Conservation (phyloP, 257 asterid genomes). For the Misopates orontium region DNA sequence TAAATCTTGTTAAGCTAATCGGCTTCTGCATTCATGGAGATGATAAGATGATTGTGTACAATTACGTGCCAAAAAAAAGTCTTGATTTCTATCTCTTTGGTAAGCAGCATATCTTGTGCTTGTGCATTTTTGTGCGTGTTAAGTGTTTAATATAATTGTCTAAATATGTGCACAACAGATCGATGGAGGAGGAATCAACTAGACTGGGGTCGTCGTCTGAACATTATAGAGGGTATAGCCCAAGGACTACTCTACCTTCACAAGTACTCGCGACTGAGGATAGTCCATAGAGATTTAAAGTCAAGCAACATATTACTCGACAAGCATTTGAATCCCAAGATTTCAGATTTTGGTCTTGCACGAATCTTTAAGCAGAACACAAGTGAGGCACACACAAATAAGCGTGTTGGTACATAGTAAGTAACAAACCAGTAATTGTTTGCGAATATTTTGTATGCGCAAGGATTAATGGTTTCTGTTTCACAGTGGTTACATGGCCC, state of each 20-base stretch:
- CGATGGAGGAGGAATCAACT: constrained; percentile 24
- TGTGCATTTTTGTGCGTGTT: background rate
- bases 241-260: constrained; percentile 53
- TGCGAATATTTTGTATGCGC: background rate
- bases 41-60: constrained; percentile 46
- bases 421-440: constrained; percentile 9
- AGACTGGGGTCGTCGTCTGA: constrained; percentile 35
- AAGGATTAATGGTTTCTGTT: background rate
- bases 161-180: constrained; percentile 24
- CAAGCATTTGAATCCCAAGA: constrained; percentile 49
- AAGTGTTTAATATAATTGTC: background rate
- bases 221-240: constrained; percentile 42
- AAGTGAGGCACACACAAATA: constrained; percentile 36
- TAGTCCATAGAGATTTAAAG: constrained; percentile 47
- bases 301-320: constrained; percentile 45
- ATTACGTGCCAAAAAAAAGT: constrained; percentile 45
- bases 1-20: constrained; percentile 39
- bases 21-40: constrained; percentile 46
- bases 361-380: background rate
- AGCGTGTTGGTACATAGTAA: constrained; percentile 41
- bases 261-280: constrained; percentile 40
- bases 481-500: constrained; percentile 50
- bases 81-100: constrained; percentile 43
- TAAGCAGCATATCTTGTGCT: background rate
- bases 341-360: constrained; percentile 52